Conservation (phyloP, 805 yeast genomes). For the Wickerhamiella qilinensis region DNA sequence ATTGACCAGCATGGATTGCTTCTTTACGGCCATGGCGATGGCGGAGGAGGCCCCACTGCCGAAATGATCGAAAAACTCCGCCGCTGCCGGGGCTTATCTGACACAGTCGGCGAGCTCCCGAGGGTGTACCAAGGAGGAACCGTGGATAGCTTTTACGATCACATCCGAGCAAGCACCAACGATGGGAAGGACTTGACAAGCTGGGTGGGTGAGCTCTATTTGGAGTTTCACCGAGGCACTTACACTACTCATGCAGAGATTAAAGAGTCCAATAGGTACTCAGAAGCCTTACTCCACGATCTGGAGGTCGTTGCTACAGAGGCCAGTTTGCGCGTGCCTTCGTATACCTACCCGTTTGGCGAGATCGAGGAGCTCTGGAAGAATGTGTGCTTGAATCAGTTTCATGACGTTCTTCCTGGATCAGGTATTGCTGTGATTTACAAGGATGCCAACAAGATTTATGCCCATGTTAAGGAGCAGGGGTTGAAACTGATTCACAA, state of each 20-base stretch:
- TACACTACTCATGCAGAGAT: conserved; percentile 87
- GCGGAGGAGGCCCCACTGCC: conserved; percentile 96
- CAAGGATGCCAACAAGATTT: conserved; percentile 73
- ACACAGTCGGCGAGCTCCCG: conserved; percentile 52
- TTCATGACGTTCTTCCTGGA: conserved; percentile 97
- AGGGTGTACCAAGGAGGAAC: conserved; percentile 62
- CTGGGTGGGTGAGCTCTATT: conserved; percentile 87
- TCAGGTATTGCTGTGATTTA: conserved; percentile 90
- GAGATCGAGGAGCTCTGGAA: conserved; percentile 70
- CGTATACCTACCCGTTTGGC: conserved; percentile 55
- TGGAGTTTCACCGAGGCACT: conserved; percentile 94
- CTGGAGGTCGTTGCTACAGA: conserved; percentile 73
- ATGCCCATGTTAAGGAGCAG: conserved; percentile 36
- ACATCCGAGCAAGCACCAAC: conserved; percentile 43
- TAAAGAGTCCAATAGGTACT: conserved; percentile 60
- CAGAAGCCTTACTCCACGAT: conserved; percentile 69
- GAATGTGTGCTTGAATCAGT: conserved; percentile 75
- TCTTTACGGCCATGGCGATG: conserved; percentile 89
- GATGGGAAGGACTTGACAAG: conserved; percentile 56
- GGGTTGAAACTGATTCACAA: conserved; percentile 37
- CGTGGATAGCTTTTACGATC: conserved; percentile 66
- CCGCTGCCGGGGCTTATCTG: conserved; percentile 75
- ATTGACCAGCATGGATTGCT: conserved; percentile 67
- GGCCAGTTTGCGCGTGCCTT: conserved; percentile 32
- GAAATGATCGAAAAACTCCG: conserved; percentile 88